Evolutionary conservation across 257 asterid species (phyloP).

Genomic region (Solanum pennellii): DNA sequence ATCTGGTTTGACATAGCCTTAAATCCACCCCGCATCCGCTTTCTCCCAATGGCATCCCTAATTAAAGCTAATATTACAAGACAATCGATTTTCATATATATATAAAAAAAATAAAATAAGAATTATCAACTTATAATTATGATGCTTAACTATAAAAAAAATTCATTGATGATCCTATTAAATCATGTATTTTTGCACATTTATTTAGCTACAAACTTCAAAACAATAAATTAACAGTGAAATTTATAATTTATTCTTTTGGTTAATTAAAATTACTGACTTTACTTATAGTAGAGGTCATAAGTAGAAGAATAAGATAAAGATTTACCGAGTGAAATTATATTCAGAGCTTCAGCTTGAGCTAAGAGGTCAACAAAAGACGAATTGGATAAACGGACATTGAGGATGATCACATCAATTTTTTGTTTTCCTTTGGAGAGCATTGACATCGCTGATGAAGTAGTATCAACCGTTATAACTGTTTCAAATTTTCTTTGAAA

Average conservation of each 20-base stretch:
- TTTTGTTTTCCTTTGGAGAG: background rate
- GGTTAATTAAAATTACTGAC: background rate
- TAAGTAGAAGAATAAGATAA: background rate
- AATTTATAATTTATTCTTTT: background rate
- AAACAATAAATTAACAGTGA: background rate
- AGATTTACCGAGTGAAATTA: background rate
- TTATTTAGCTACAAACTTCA: background rate
- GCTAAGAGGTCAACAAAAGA: background rate
- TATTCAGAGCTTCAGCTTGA: background rate
- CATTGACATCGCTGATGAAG: background rate
- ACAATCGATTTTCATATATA: background rate
- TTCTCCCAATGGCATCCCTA: no score
- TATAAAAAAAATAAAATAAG: background rate
- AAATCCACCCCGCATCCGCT: no score
- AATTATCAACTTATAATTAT: background rate
- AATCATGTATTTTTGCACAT: background rate
- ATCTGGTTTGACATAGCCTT: no score
- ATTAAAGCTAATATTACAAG: no score
- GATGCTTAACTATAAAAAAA: background rate
- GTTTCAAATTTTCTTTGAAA: background rate
- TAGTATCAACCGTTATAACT: background rate
- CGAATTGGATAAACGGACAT: background rate
- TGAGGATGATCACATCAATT: background rate
- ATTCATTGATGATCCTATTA: background rate
- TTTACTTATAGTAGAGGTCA: background rate